Evolutionary conservation across 106 monocot genomes (phyloP), one percentile per base, ranked within the genome.

Genomic region (Apostasia shenzhenica): DNA sequence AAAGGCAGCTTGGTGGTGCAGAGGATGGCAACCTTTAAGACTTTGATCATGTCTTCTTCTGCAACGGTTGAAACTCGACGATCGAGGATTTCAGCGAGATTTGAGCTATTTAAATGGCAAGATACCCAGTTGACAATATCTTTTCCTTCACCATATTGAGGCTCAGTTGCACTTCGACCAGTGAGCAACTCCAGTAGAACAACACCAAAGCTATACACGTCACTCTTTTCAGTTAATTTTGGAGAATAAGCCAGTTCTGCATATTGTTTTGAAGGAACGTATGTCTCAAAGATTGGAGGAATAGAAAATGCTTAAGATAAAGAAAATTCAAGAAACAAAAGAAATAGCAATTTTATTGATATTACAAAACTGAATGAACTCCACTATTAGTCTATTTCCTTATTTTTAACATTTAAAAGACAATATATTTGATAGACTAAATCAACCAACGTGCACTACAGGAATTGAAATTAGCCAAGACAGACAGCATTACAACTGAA

Each of bases 111-210:
- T 3, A 85, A 72, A 67, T 81, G 77, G 2, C 67, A 57, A 8
- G 81, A 79, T 5, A 95, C 81, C 94, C 94, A 95, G 73, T 62
- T 72, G 50, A 95, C 94, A 45, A 95, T 84, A 62, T 95, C 94
- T 46, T 75, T 91, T n/a, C 81, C 87, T 63, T 94, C 82, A 10
- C 85, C 94, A 49, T 81, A 91, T 6, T 79, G 68, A 3, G 79
- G 45, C 14, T 82, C 91, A 2, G 81, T 71, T 1, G 88, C 73
- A 61, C 55, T 45, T 1, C 68, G 78, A 46, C 94, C 94, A 1
- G 94, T 91, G 12, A 94, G 66, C 47, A 94, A 55, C 65, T 94
- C 94, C 1, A 94, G 77, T 14, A 94, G 77, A 41, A 94, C 88
- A 4, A 94, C 81, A 2, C 94, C 94, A 14, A 85, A 94, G 54